Percentiles rank a stretch among this genome's conserved stretches.
phyloP scores from a whole-genome alignment of 768 basidiomycete genomes.

The Lentinula raphanica region DNA sequence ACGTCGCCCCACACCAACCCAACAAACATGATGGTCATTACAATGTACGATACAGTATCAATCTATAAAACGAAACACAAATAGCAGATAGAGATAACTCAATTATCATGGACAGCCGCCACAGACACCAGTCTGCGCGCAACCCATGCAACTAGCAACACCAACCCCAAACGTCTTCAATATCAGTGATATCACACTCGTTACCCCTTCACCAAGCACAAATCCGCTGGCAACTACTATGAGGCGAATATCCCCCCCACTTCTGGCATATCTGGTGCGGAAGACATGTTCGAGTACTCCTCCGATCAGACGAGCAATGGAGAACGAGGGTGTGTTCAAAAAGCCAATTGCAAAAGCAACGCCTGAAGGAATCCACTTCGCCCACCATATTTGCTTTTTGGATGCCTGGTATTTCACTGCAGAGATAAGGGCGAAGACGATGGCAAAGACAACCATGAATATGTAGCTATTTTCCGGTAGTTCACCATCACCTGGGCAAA shows the following conservation, averaged over 20 bases:
- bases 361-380: constrained; percentile 86
- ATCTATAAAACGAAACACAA: not conserved
- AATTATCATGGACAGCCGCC: constrained; percentile 57
- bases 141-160: constrained; percentile 83
- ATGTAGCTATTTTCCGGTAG: constrained; percentile 67
- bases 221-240: constrained; percentile 93
- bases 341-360: constrained; percentile 96
- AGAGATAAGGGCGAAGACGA: constrained; percentile 65
- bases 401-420: constrained; percentile 58
- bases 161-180: constrained; percentile 73
- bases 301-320: constrained; percentile 84
- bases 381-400: constrained; percentile 42
- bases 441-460: constrained; percentile 79
- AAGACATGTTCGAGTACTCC: constrained; percentile 77
- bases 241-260: constrained; percentile 60
- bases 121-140: constrained; percentile 62
- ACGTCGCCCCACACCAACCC: not conserved
- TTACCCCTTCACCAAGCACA: constrained; percentile 90
- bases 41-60: not conserved
- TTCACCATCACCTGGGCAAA: constrained; percentile 64
- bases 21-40: not conserved
- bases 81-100: not conserved
- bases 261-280: constrained; percentile 45
- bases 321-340: constrained; percentile 92
- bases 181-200: constrained; percentile 74